Evolutionary conservation across 371 early-diverging fungal species (phyloP), one percentile per base, ranked within the genome.

Genomic region (Conidiobolus incongruus): DNA sequence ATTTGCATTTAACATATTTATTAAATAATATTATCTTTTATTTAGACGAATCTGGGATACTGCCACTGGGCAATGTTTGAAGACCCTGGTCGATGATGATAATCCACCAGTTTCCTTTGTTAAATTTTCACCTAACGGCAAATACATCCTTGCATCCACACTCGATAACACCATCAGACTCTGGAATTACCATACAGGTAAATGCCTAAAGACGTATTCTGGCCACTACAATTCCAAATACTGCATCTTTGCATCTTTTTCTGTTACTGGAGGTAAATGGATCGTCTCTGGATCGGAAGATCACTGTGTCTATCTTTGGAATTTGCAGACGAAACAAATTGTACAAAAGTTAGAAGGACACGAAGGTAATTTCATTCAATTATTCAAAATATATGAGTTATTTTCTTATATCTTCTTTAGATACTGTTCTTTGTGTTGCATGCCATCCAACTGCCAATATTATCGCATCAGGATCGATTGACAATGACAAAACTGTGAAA

Each of bases 21-120:
- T n/a, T n/a, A n/a, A n/a, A n/a, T n/a, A n/a, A n/a, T n/a, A n/a
- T n/a, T n/a, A n/a, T n/a, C n/a, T n/a, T n/a, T n/a, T n/a, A n/a
- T n/a, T n/a, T 51, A 82, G 84, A 44, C 90, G 96, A 35, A 85
- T 96, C 46, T 96, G 96, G 95, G 96, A 96, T 58, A 81, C 86
- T n/a, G 72, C 77, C 20, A 82, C 90, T 19, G 95, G 94, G 21
- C 86, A 90, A 58, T 94, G 95, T 53, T 64, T 96, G 28, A 93
- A 91, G 54, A 94, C 94, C 0, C 53, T 95, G 22, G 79, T 89
- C 12, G 84, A 88, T 50, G 91, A 91, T 54, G 84, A 79, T 46
- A 88, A 84, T 50, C 91, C 90, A 39, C 82, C 87, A 21, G 92
- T 94, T n/a, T 83, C 92, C 0, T 91, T 84, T 63, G 93, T 84